These are phyloP conservation scores for Aspergillus panamensis DNA, from an alignment of 495 filamentous ascomycete species.

Conservation along the genomic window DNA sequence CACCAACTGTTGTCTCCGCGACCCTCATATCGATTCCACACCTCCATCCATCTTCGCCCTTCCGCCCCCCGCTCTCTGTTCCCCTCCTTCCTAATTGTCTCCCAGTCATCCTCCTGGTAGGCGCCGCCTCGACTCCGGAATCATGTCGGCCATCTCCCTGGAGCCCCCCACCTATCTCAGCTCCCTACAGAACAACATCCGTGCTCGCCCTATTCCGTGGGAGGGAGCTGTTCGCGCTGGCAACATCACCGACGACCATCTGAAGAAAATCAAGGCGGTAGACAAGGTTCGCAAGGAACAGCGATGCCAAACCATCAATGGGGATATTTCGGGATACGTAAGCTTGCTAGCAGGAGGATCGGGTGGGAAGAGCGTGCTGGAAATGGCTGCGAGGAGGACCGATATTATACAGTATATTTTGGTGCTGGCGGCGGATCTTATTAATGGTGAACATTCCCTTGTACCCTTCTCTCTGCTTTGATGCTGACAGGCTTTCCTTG, in stretches of 20 bases:
- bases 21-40: background rate
- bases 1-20: background rate
- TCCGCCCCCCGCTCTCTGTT: constrained; percentile 1
- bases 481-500: background rate
- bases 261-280: constrained; percentile 94
- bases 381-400: constrained; percentile 69
- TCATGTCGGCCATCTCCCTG: constrained; percentile 65
- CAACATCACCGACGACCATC: constrained; percentile 88
- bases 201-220: constrained; percentile 92
- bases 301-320: constrained; percentile 74
- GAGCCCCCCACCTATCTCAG: constrained; percentile 87
- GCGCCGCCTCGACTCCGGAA: constrained; percentile 6
- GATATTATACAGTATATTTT: constrained; percentile 95
- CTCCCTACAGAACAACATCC: constrained; percentile 92
- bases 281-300: constrained; percentile 93
- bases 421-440: constrained; percentile 81
- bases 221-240: constrained; percentile 92
- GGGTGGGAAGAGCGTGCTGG: constrained; percentile 71
- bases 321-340: constrained; percentile 72
- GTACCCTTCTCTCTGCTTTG: background rate
- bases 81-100: constrained; percentile 1
- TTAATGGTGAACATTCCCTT: constrained; percentile 61
- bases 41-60: background rate
- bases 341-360: constrained; percentile 72
- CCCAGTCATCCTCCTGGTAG: constrained; percentile 3